These are phyloP conservation scores for Acanthamoeba culbertsoni DNA, from an alignment of 208 protist genomes.

Conservation along the genomic window DNA sequence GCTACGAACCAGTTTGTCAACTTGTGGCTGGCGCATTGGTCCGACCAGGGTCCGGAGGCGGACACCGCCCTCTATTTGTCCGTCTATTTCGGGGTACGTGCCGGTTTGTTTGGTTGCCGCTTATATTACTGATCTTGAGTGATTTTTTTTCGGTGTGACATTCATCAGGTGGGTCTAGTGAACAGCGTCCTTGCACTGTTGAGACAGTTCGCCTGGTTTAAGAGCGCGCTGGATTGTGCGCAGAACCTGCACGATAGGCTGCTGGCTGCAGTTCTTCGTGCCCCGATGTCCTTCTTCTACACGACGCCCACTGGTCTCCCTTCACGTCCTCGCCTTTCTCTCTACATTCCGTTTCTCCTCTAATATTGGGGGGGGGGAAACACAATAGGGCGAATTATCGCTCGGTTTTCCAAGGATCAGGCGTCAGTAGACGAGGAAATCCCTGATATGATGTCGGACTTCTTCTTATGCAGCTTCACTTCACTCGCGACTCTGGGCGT, in stretches of 20 bases:
- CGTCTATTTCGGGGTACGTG: background rate
- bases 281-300: slow-evolving; percentile 4
- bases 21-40: background rate
- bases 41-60: background rate
- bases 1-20: background rate
- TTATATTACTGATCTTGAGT: background rate
- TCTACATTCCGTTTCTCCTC: slow-evolving; percentile 50
- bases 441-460: background rate
- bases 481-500: background rate
- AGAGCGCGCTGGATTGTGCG: background rate
- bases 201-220: background rate
- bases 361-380: too few species aligned
- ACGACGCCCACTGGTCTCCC: background rate
- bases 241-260: background rate
- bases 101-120: background rate
- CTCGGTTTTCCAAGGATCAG: slow-evolving; percentile 93
- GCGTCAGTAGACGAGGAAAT: slow-evolving; percentile 81
- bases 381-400: slow-evolving; percentile 89
- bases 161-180: background rate
- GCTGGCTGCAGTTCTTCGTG: background rate
- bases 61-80: slow-evolving; percentile 38
- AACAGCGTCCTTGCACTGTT: background rate
- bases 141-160: too few species aligned
- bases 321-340: background rate
- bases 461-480: background rate